These are phyloP conservation scores for Russula emetica DNA, from an alignment of 768 basidiomycete species.

Conservation along the genomic window DNA sequence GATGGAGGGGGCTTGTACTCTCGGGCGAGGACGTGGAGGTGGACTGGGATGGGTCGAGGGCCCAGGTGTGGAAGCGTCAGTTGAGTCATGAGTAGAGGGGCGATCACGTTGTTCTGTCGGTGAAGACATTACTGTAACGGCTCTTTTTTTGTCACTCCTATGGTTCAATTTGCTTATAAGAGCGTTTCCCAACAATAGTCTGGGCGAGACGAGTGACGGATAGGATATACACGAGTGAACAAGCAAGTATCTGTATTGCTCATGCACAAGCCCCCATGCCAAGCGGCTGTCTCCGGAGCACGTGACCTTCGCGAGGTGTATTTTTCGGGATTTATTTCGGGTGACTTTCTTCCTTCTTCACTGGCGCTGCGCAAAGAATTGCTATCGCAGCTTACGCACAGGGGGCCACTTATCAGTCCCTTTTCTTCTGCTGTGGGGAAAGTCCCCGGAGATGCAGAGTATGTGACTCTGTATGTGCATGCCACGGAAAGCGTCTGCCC, in stretches of 20 bases:
- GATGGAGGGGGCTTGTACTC: slow-evolving; percentile 18
- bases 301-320: neutral
- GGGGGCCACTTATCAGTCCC: slow-evolving; percentile 45
- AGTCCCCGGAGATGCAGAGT: slow-evolving; percentile 89
- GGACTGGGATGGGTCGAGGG: slow-evolving; percentile 9
- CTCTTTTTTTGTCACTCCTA: neutral
- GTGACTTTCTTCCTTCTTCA: slow-evolving; percentile 30
- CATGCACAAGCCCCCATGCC: neutral
- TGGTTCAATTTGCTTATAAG: neutral
- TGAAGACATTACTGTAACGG: slow-evolving; percentile 9
- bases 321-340: neutral
- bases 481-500: slow-evolving; percentile 69
- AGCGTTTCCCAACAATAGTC: neutral
- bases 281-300: slow-evolving; percentile 18
- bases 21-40: slow-evolving; percentile 12
- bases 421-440: slow-evolving; percentile 74
- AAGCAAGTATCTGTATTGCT: neutral
- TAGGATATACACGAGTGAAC: neutral
- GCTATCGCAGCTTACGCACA: slow-evolving; percentile 81
- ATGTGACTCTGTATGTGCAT: slow-evolving; percentile 41
- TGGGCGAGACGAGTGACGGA: neutral
- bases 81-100: slow-evolving; percentile 7
- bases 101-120: slow-evolving; percentile 7
- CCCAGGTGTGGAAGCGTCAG: neutral
- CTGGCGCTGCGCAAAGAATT: slow-evolving; percentile 69